These are phyloP conservation scores for Aspergillus awamori DNA, from an alignment of 2,329 filamentous ascomycete species.

Conservation along the genomic window DNA sequence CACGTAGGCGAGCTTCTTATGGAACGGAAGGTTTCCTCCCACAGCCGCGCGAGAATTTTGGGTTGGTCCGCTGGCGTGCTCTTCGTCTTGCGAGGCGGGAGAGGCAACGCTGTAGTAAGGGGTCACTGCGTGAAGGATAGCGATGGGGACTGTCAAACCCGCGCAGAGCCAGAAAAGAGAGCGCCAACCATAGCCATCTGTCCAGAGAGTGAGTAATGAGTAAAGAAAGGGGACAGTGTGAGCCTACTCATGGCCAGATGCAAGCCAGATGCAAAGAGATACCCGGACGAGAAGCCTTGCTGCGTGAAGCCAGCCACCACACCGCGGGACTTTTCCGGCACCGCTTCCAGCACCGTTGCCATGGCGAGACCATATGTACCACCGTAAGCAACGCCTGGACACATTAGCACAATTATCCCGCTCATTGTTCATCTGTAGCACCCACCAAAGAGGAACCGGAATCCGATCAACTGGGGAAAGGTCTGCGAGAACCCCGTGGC, in stretches of 20 bases:
- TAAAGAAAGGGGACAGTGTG: not conserved
- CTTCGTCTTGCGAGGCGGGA: not conserved
- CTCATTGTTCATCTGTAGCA: too few species aligned
- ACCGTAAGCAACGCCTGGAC: not conserved
- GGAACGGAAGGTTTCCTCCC: not conserved
- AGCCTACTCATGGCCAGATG: not conserved
- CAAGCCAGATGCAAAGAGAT: not conserved
- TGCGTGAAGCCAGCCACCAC: not conserved
- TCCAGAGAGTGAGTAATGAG: not conserved
- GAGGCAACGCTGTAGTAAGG: not conserved
- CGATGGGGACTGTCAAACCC: not conserved
- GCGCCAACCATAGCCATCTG: conserved; percentile 1
- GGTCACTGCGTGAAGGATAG: not conserved
- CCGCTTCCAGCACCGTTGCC: not conserved
- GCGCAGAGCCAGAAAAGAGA: conserved; percentile 1
- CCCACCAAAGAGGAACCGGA: not conserved
- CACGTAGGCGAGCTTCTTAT: not conserved
- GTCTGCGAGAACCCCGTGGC: conserved; percentile 1
- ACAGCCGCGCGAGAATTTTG: not conserved
- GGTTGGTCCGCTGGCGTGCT: not conserved
- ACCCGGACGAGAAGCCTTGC: not conserved
- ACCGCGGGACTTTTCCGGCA: not conserved
- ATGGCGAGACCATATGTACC: not conserved
- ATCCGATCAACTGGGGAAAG: not conserved
- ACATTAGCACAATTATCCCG: not conserved